Base-by-base conservation (phyloP, 2,329 filamentous ascomycete genomes). In the Gnomoniopsis sp. region DNA sequence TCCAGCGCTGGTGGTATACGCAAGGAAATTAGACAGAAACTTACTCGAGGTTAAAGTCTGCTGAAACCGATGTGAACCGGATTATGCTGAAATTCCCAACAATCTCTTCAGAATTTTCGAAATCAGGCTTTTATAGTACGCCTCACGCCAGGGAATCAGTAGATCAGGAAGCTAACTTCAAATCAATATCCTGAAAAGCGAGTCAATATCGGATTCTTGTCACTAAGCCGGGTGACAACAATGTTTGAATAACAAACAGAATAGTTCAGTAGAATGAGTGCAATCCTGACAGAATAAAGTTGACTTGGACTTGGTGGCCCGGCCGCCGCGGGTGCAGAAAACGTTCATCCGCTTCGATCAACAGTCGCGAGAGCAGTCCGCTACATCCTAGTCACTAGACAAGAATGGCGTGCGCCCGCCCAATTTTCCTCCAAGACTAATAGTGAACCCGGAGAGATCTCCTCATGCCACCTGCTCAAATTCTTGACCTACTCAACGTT, bases 91-190 rank as follows among this genome's bases (percentile, higher is more conserved):
- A 41, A 47, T 23, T 23, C 19, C 44, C 36, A 21, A 30, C 19
- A 44, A 52, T 53, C 23, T 36, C 55, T 57, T 51, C 49, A 14
- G 33, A 53, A 43, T 43, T 36, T n/a, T 36, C 43, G n/a, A 54
- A 59, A 56, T 38, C 57, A 56, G 43, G 30, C 48, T 52, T 52
- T 59, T 49, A 52, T 26, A 34, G 43, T 59, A 57, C 58, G 58
- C 58, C 58, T 30, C 53, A 53, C 58, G 49, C 53, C 53, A 49
- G 38, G 23, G 51, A 59, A 30, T 47, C 52, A 47, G 52, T 41
- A 47, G 36, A 30, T 34, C 26, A 30, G 14, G n/a, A 47, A 52
- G 53, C 21, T 12, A 26, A 41, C n/a, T 44, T 33, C 36, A n/a
- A 33, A 17, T 51, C 53, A 36, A 36, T 46, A 48, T 59, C 23